Conservation (phyloP, 2,329 filamentous ascomycete genomes). For the Colletotrichum cereale region DNA sequence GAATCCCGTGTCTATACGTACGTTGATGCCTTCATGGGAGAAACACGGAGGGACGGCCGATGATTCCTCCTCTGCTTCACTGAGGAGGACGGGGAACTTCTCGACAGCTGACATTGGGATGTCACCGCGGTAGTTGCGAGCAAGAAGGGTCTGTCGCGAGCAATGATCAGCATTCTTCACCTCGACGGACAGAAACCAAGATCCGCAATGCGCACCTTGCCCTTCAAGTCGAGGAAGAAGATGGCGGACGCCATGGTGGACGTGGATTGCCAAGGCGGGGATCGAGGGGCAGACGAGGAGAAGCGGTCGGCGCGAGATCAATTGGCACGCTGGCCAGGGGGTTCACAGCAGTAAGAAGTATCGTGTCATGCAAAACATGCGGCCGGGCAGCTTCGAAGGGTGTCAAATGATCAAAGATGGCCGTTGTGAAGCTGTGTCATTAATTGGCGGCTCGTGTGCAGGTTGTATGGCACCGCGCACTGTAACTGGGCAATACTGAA, state of each 20-base stretch:
- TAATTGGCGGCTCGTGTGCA: conserved; percentile 24
- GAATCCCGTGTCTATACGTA: conserved; percentile 58
- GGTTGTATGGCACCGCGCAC: conserved; percentile 12
- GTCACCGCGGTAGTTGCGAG: conserved; percentile 97
- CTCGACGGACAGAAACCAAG: too few species aligned
- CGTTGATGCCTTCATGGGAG: conserved; percentile 98
- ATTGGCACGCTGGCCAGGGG: conserved; percentile 47
- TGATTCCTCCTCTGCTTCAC: conserved; percentile 98
- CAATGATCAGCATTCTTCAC: conserved; percentile 43
- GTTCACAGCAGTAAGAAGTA: conserved; percentile 35
- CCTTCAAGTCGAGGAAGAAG: conserved; percentile 99
- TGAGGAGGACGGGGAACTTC: conserved; percentile 95
- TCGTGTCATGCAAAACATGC: conserved; percentile 27
- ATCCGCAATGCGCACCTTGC: conserved; percentile 77
- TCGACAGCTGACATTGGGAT: conserved; percentile 99
- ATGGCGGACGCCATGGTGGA: conserved; percentile 91
- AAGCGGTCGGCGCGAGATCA: conserved; percentile 40
- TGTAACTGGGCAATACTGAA: conserved; percentile 39
- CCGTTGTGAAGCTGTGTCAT: conserved; percentile 15
- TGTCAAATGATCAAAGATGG: conserved; percentile 12
- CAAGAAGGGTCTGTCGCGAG: conserved; percentile 84
- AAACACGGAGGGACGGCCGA: conserved; percentile 98
- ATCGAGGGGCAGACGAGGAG: conserved; percentile 44
- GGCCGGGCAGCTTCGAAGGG: conserved; percentile 10
- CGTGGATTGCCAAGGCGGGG: conserved; percentile 42